These are phyloP conservation scores for Uronychia binucleata DNA, from an alignment of 73 alveolate genomes.

Conservation along the genomic window DNA sequence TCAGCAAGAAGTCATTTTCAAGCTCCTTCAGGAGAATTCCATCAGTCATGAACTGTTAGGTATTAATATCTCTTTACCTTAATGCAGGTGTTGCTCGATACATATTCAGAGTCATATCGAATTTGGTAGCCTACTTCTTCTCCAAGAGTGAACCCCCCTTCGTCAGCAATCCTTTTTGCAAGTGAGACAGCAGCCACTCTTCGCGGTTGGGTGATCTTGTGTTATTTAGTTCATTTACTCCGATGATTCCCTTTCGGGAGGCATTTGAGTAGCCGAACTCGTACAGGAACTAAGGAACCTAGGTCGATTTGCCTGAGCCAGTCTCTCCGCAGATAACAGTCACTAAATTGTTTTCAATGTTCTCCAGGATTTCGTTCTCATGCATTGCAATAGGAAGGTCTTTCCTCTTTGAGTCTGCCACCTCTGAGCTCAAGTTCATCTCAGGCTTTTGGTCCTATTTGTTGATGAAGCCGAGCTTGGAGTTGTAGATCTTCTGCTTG, in stretches of 20 bases:
- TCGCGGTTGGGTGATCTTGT: conserved; percentile 98
- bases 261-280: conserved; percentile 85
- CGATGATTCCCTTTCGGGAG: conserved; percentile 44
- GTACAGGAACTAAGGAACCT: conserved; percentile 92
- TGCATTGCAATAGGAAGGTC: conserved; percentile 90
- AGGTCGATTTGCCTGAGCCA: conserved; percentile 98
- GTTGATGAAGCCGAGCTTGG: conserved; percentile 20
- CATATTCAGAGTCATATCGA: conserved; percentile 84
- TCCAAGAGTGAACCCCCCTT: conserved; percentile 83
- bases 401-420: conserved; percentile 61
- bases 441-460: conserved; percentile 12
- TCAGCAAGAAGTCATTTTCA: conserved; percentile 81
- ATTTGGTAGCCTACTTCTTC: conserved; percentile 95
- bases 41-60: conserved; percentile 91
- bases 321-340: conserved; percentile 98
- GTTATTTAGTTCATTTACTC: conserved; percentile 7
- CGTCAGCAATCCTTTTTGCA: conserved; percentile 94
- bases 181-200: conserved; percentile 97
- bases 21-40: conserved; percentile 95
- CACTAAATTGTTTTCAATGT: conserved; percentile 86
- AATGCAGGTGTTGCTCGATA: conserved; percentile 77
- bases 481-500: conserved; percentile 9
- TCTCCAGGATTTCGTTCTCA: conserved; percentile 94
- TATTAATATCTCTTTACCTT: conserved; percentile 31
- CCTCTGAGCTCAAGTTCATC: conserved; percentile 4